Base-by-base conservation (phyloP, 2,329 filamentous ascomycete genomes). In the Colletotrichum limetticola region DNA sequence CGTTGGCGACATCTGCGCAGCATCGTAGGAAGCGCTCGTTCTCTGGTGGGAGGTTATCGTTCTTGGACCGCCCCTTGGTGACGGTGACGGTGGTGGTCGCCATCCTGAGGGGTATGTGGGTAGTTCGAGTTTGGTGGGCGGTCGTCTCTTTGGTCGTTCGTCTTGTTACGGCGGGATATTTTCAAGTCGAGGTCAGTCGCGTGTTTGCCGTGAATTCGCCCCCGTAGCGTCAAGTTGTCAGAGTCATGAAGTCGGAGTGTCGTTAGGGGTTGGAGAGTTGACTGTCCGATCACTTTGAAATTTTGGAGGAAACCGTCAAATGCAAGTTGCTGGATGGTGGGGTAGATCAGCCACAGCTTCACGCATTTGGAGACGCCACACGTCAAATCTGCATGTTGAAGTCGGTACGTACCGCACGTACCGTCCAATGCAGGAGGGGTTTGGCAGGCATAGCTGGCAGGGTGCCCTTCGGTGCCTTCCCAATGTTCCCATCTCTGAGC, bases 1-100 rank as follows among this genome's bases (percentile, higher is more conserved):
- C 93, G 80, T 94, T 97, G 65, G 95, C 96, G 79, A 99, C 95
- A 78, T 99, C 97, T 75, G 96, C 95, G 83, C 97, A 99, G 78
- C 95, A 97, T 82, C 95, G 91, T 83, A 98, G 90, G 82, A 94
- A 98, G 65, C 97, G 92, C 85, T 99, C 97, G 83, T 95, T 98
- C 84, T 99, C 97, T 30, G 97, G 94, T 2, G 95, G 90, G 14
- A 98, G 88, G 77, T 95, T 94, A 78, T 90, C 82, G 79, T 88
- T 93, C 83, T 94, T 97, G 78, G 91, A 93, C 80, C 90, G 86
- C 53, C 90, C 87, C 74, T 86, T 85, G 74, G 83, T 87, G 75
- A 82, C 78, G 30, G 83, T 85, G 59, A 92, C 92, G 86, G 95
- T 95, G 74, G 81, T 84, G 66, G 84, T 86, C 62, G 80, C 82